Base-by-base conservation (phyloP, 1,284 basidiomycete species). In the Meira nashicola region DNA sequence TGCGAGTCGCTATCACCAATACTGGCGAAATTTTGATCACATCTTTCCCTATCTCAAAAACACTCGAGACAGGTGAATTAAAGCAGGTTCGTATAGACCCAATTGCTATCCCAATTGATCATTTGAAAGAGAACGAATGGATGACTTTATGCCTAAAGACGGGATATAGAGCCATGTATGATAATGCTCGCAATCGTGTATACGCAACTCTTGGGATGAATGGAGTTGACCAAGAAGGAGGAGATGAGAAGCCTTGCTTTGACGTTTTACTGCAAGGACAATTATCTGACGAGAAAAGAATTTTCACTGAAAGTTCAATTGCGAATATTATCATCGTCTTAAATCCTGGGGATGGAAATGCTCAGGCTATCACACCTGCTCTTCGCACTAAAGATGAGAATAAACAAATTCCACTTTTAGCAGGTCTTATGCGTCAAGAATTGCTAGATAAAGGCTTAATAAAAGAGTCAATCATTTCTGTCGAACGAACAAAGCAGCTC, bases 161-260 rank as follows among this genome's bases (percentile, higher is more conserved):
- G 14, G 37, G 17, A 19, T 21, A 41, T 8, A n/a, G 50, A 17
- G 38, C 12, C 12, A 53, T 41, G 38, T 53, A 53, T 25, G 50
- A 53, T 5, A 17, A n/a, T n/a, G 50, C 50, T n/a, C 19, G 28
- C 17, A 19, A 53, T 17, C 23, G 50, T 14, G 50, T 53, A 3
- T 7, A 41, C n/a, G 50, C 50, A 23, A 53, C 23, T 39, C 28
- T 53, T 28, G 50, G 50, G 5, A 53, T 53, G 50, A 12, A 17
- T 2, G 14, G 14, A 15, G 23, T 5, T 37, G 21, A 48, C 25
- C 4, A 15, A 14, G 25, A 12, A 21, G 6, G 7, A n/a, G 40
- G 7, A 12, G 19, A 10, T 17, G 47, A 10, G 19, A 28, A 21
- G 12, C 48, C 48, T 17, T 53, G 50, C 50, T 53, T 53, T 23